Percentiles rank a stretch among this genome's conserved stretches.
phyloP scores from a whole-genome alignment of 1,284 basidiomycete species.

The Schizopora paradoxa region DNA sequence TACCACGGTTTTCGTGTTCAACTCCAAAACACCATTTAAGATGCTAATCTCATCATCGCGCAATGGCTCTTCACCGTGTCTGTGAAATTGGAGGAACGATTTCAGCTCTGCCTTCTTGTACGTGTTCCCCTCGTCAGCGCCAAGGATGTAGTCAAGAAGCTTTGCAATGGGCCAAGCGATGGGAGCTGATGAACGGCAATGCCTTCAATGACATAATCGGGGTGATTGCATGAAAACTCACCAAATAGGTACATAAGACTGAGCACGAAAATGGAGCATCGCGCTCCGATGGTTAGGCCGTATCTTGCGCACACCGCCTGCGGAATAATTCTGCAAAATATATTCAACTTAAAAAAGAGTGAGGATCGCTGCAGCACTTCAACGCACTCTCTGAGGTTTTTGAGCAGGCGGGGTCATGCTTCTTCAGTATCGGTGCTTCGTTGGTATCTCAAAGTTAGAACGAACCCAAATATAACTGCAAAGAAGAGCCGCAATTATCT shows the following conservation, averaged over 20 bases:
- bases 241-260: slow-evolving; percentile 77
- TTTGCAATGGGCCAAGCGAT: slow-evolving; percentile 88
- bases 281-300: slow-evolving; percentile 85
- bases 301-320: slow-evolving; percentile 85
- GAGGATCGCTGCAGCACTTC: neutral
- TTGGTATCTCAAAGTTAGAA: neutral
- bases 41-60: slow-evolving; percentile 88
- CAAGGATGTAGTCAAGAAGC: slow-evolving; percentile 76
- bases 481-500: slow-evolving; percentile 1
- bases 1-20: slow-evolving; percentile 80
- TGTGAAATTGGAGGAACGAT: slow-evolving; percentile 89
- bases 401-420: too few relatives aligned
- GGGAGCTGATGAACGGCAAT: slow-evolving; percentile 45
- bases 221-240: slow-evolving; percentile 26
- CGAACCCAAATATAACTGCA: slow-evolving; percentile 77
- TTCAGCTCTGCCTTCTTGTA: slow-evolving; percentile 93
- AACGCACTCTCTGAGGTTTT: slow-evolving; percentile 27
- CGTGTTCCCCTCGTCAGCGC: slow-evolving; percentile 64
- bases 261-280: slow-evolving; percentile 79
- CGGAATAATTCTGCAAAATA: slow-evolving; percentile 71
- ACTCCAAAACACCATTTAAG: slow-evolving; percentile 80
- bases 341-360: neutral
- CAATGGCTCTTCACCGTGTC: slow-evolving; percentile 81
- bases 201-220: neutral
- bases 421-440: slow-evolving; percentile 6